A percentile compares a stretch with the other conserved stretches of the same genome.
Evolutionary conservation across 1,284 basidiomycete species (phyloP).

Genomic region (Paramarasmius palmivorus): DNA sequence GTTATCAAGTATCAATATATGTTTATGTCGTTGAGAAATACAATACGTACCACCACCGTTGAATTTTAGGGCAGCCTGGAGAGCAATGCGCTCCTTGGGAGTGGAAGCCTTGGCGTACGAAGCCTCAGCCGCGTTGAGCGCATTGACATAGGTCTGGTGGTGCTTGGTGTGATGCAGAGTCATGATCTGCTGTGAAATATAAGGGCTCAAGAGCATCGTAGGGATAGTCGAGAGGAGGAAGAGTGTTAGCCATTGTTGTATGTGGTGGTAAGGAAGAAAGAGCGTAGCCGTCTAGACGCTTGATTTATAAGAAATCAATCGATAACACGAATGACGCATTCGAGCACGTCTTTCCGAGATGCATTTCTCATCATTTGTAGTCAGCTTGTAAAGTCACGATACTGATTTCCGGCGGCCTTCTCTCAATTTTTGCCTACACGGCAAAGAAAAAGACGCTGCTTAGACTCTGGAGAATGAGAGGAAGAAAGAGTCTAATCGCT

Average conservation of each 20-base stretch:
- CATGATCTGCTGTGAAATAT: slow-evolving; percentile 84
- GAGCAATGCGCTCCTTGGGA: slow-evolving; percentile 79
- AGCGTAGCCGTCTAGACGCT: neutral
- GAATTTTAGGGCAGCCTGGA: slow-evolving; percentile 73
- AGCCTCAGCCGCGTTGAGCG: slow-evolving; percentile 76
- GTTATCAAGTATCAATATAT: slow-evolving; percentile 18
- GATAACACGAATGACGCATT: no score
- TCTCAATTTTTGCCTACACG: no score
- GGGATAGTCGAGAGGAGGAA: slow-evolving; percentile 83
- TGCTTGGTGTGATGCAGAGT: slow-evolving; percentile 86
- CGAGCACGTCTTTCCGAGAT: no score
- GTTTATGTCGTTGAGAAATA: neutral
- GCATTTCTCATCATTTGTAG: no score
- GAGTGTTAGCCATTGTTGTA: slow-evolving; percentile 48
- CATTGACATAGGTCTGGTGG: slow-evolving; percentile 80
- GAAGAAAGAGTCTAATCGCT: no score
- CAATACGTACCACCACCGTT: slow-evolving; percentile 58
- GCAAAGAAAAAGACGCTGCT: no score
- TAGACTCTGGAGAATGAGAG: no score
- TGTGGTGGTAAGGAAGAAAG: slow-evolving; percentile 2
- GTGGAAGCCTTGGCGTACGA: slow-evolving; percentile 62
- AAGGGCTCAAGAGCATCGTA: slow-evolving; percentile 90
- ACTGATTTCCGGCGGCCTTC: no score
- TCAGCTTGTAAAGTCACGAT: no score
- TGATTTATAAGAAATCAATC: no score